phyloP scores from a whole-genome alignment of 345 rosid genomes.

The Erucastrum elatum region DNA sequence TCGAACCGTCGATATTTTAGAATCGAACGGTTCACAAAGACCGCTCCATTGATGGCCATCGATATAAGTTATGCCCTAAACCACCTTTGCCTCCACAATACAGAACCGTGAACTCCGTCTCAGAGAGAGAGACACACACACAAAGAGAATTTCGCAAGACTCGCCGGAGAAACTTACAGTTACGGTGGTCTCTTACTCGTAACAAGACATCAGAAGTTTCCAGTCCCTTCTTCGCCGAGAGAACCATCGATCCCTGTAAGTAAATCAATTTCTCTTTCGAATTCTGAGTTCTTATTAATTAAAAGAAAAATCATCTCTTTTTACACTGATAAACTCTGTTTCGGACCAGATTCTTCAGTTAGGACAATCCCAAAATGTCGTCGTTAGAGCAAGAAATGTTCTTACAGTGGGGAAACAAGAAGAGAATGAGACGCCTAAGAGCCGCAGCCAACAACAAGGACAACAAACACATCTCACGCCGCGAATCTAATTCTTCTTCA shows the following conservation, averaged over 20 bases:
- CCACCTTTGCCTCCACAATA: slow-evolving; percentile 2
- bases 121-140: background rate
- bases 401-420: slow-evolving; percentile 85
- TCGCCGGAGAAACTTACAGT: background rate
- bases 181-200: background rate
- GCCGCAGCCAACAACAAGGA: slow-evolving; percentile 41
- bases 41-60: background rate
- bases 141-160: background rate
- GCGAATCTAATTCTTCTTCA: slow-evolving; percentile 38
- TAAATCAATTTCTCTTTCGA: slow-evolving; percentile 3
- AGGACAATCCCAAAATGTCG: slow-evolving; percentile 2
- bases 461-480: slow-evolving; percentile 48
- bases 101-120: slow-evolving; percentile 1
- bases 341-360: background rate
- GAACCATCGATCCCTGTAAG: slow-evolving; percentile 9
- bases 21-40: slow-evolving; percentile 19
- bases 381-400: slow-evolving; percentile 51
- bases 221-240: background rate
- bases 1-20: slow-evolving; percentile 8
- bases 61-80: slow-evolving; percentile 21
- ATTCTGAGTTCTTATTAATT: background rate
- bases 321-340: background rate
- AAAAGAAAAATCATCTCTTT: background rate
- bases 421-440: slow-evolving; percentile 77
- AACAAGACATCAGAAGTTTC: background rate